These are phyloP conservation scores for Stylosanthes scabra DNA, from an alignment of 331 rosid species.

Conservation along the genomic window DNA sequence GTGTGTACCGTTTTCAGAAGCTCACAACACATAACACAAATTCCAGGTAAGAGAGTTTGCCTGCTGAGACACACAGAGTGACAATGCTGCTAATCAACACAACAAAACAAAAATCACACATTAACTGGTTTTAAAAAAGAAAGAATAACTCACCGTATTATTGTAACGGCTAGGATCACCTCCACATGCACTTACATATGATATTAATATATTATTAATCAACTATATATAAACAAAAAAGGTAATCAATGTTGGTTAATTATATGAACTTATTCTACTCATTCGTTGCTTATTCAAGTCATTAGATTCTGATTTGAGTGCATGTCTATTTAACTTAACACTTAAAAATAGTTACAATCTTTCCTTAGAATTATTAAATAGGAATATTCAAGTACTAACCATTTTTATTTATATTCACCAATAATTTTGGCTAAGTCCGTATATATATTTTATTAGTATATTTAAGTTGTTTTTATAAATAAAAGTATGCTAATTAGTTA, in stretches of 20 bases:
- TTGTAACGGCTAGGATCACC: constrained; percentile 49
- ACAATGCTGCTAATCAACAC: constrained; percentile 36
- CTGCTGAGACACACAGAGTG: constrained; percentile 9
- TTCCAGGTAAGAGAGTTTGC: constrained; percentile 22
- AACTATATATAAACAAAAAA: background rate
- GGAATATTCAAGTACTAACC: too few species aligned
- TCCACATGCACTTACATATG: constrained; percentile 37
- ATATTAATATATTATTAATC: background rate
- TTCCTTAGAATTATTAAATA: too few species aligned
- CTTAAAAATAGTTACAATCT: too few species aligned
- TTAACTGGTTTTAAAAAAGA: too few species aligned
- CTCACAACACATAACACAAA: background rate
- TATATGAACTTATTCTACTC: background rate
- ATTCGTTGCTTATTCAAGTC: background rate
- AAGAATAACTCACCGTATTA: background rate
- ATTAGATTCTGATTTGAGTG: background rate
- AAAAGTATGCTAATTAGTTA: too few species aligned
- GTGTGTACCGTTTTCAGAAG: constrained; percentile 6
- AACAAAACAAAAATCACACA: constrained; percentile 15
- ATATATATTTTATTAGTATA: too few species aligned
- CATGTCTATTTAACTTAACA: background rate
- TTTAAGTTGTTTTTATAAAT: too few species aligned
- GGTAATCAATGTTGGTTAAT: too few species aligned
- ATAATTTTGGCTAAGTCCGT: too few species aligned
- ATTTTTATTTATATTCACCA: too few species aligned